Base-by-base conservation (phyloP, 2,329 filamentous ascomycete species). In the Talaromyces funiculosus region DNA sequence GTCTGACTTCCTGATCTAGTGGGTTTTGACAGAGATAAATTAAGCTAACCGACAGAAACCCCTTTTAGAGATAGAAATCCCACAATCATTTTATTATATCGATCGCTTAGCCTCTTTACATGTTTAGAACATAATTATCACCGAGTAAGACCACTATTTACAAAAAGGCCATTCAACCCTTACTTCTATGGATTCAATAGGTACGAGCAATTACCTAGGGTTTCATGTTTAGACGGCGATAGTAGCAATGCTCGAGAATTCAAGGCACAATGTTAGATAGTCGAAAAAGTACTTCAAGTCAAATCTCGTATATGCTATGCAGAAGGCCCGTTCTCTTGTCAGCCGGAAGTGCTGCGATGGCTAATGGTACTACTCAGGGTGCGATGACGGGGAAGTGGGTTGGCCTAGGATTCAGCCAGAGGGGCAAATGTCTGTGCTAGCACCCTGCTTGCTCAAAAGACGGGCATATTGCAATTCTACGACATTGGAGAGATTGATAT, bases 151-250 rank as follows among this genome's bases (percentile, higher is more conserved):
- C 37, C 4, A 38, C 14, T 7, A 3, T 1, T 38, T n/a, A 8
- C 37, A 5, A 16, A 38, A 18, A 18, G 6, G 12, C 5, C 16
- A 38, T 18, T 38, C 4, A n/a, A n/a, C 4, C 6, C 2, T 16
- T 6, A 6, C 16, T 38, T 18, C 16, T 16, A 38, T 38, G 37
- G 37, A 38, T 6, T 6, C 2, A n/a, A 38, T 16, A 38, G 37
- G 18, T 7, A 18, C 37, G 18, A 18, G 0, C 51, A 62, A 18
- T 53, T 63, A 26, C 88, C 88, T 3, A 86, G 89, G 61, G 85
- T 92, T 66, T 85, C 92, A 66, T 92, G 88, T 74, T 84, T 92
- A 18, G 89, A 92, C 72, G 89, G 89, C 70, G 89, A 89, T 67
- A 89, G 89, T 63, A 85, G 87, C 65, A 91, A 88, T 68, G 86